Conservation (phyloP, 306 rosid species). For the cucumber (Cucumis sativus) region Cucumber_9930_V3 NC_026660.2:14964501-14965000, state of each 20-base stretch:
- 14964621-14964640: too few species aligned
- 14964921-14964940: background rate
- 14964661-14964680: too few species aligned
- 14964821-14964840: slow-evolving; percentile 49
- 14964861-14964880: slow-evolving; percentile 47
- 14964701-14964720: too few species aligned
- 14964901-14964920: slow-evolving; percentile 19
- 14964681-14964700: too few species aligned
- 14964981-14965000: too few species aligned
- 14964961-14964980: too few species aligned
- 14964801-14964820: slow-evolving; percentile 53
- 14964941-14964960: background rate
- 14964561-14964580: background rate
- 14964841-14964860: slow-evolving; percentile 38
- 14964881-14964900: slow-evolving; percentile 48
- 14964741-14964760: too few species aligned
- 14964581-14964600: background rate
- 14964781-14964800: slow-evolving; percentile 35
- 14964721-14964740: too few species aligned
- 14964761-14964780: background rate
- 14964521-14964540: slow-evolving; percentile 30
- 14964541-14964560: background rate
- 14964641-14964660: too few species aligned
- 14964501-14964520: slow-evolving; percentile 41
- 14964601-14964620: too few species aligned